Evolutionary conservation across 1,139 yeast genomes (phyloP).

Genomic region (Yamadazyma spencermartinsiae): DNA sequence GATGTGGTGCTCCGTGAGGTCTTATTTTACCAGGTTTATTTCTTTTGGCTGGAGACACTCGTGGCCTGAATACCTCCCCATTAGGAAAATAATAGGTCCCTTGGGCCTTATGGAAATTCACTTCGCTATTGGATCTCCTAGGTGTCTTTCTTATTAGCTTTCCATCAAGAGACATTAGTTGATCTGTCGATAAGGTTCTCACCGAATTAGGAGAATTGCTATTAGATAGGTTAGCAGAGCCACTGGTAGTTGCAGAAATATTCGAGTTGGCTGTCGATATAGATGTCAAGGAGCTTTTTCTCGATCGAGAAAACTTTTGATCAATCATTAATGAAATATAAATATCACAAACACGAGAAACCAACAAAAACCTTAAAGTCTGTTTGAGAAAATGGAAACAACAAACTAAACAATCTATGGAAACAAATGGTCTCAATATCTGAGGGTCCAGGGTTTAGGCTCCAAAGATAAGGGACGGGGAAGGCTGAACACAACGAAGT

Average conservation of each 20-base stretch:
- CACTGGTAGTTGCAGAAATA: slow-evolving; percentile 6
- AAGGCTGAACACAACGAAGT: too few relatives aligned
- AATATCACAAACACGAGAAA: neutral
- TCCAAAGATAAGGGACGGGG: too few relatives aligned
- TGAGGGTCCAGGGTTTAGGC: too few relatives aligned
- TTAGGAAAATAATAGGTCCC: slow-evolving; percentile 52
- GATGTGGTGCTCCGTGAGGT: slow-evolving; percentile 3
- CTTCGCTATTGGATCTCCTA: slow-evolving; percentile 23
- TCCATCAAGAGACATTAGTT: slow-evolving; percentile 37
- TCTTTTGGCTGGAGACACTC: slow-evolving; percentile 37
- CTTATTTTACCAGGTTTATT: slow-evolving; percentile 35
- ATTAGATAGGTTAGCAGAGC: slow-evolving; percentile 3
- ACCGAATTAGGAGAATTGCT: slow-evolving; percentile 5
- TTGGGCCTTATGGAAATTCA: slow-evolving; percentile 15
- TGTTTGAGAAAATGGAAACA: neutral
- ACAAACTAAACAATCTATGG: too few relatives aligned
- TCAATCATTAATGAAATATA: slow-evolving; percentile 2
- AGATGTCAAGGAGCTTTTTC: slow-evolving; percentile 40
- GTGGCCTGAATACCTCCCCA: slow-evolving; percentile 55
- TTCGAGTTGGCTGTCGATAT: slow-evolving; percentile 22
- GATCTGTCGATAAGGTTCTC: slow-evolving; percentile 42
- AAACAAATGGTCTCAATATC: too few relatives aligned
- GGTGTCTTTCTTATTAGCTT: slow-evolving; percentile 26
- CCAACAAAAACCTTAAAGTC: too few relatives aligned
- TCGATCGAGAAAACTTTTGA: slow-evolving; percentile 12